Conservation (phyloP, 2,329 filamentous ascomycete genomes). For the Lecanosticta acicola region DNA sequence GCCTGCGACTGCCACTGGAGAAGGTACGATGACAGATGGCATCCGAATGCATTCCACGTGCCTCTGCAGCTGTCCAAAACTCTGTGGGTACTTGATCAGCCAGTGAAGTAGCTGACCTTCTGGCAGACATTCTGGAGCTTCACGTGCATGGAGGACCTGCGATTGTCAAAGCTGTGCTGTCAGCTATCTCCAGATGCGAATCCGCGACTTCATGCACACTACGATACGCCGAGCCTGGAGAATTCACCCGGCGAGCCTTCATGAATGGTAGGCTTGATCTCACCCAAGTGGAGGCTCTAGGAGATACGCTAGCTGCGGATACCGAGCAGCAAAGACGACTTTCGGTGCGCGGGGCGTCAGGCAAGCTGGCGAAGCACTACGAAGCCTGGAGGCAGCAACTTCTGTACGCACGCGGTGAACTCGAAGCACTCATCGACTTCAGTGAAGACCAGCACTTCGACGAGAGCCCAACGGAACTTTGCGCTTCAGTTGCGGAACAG, state of each 20-base stretch:
- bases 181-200: constrained; percentile 53
- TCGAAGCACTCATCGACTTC: constrained; percentile 96
- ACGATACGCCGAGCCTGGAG: constrained; percentile 87
- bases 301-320: constrained; percentile 57
- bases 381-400: constrained; percentile 74
- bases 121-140: constrained; percentile 84
- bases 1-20: constrained; percentile 81
- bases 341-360: constrained; percentile 69
- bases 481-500: constrained; percentile 62
- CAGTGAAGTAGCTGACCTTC: no score
- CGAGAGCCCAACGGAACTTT: constrained; percentile 68
- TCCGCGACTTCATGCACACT: constrained; percentile 39
- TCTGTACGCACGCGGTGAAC: constrained; percentile 75
- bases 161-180: constrained; percentile 78
- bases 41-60: no score
- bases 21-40: no score
- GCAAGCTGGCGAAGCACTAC: constrained; percentile 64
- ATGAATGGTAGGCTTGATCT: constrained; percentile 79
- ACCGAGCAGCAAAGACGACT: constrained; percentile 91
- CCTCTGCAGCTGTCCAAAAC: no score
- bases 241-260: constrained; percentile 91
- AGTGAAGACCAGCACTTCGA: constrained; percentile 97
- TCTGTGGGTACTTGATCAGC: no score
- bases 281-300: constrained; percentile 67
- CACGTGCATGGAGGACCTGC: constrained; percentile 92